These are phyloP conservation scores for Debaryomyces tyrocola DNA, from an alignment of 805 yeast species.

Conservation along the genomic window DNA sequence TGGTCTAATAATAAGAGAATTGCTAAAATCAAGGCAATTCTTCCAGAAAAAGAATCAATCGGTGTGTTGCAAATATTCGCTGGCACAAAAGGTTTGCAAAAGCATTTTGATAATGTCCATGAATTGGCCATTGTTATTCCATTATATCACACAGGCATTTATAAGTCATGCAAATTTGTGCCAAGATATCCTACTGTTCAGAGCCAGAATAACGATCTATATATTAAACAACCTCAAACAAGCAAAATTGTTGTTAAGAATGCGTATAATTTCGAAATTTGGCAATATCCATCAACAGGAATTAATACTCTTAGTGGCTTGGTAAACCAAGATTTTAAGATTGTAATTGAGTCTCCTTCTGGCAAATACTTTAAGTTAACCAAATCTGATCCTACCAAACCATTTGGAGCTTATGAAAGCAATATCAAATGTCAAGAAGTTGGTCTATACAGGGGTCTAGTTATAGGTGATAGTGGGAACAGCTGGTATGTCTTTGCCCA, in stretches of 20 bases:
- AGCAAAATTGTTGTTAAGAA: conserved; percentile 55
- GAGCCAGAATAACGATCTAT: conserved; percentile 69
- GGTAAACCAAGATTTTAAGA: conserved; percentile 46
- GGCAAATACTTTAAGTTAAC: conserved; percentile 69
- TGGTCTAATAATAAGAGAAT: conserved; percentile 64
- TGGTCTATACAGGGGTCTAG: conserved; percentile 84
- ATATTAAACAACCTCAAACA: conserved; percentile 83
- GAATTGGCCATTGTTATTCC: conserved; percentile 76
- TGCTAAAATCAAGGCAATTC: conserved; percentile 75
- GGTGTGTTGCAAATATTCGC: conserved; percentile 79
- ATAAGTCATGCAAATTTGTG: conserved; percentile 65
- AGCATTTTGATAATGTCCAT: conserved; percentile 56
- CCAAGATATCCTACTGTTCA: conserved; percentile 71
- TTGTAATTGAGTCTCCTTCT: conserved; percentile 81
- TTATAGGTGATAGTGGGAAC: conserved; percentile 70
- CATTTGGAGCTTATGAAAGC: conserved; percentile 60
- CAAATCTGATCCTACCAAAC: conserved; percentile 46
- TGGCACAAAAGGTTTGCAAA: conserved; percentile 61
- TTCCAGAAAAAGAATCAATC: conserved; percentile 66
- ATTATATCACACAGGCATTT: conserved; percentile 66
- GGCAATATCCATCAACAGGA: conserved; percentile 60
- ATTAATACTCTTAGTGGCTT: conserved; percentile 36
- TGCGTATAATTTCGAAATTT: conserved; percentile 63
- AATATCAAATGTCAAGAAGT: conserved; percentile 61
- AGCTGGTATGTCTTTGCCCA: conserved; percentile 91